Conservation (phyloP, 108 stramenopile species). For the Heterococcus sp. region DNA sequence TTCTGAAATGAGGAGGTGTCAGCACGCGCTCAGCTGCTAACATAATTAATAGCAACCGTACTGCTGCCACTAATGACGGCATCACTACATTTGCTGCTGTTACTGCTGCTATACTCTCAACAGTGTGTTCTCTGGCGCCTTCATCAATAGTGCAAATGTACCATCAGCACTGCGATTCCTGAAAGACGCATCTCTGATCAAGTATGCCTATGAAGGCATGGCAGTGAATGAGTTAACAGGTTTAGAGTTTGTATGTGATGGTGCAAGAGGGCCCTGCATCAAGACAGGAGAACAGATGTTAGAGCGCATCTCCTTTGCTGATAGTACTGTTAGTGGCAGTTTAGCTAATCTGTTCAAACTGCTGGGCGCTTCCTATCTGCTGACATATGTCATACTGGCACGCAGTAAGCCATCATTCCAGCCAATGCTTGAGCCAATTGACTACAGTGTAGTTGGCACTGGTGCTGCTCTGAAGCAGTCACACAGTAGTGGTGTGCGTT, state of each 20-base stretch:
- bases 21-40: too few species aligned
- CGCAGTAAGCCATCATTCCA: background rate
- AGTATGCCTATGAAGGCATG: conserved; percentile 41
- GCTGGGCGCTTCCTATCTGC: background rate
- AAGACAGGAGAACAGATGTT: conserved; percentile 39
- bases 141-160: conserved; percentile 13
- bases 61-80: background rate
- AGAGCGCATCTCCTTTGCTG: conserved; percentile 14
- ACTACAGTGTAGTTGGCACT: too few species aligned
- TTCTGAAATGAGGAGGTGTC: too few species aligned
- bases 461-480: too few species aligned
- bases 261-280: conserved; percentile 30
- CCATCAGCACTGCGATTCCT: conserved; percentile 13
- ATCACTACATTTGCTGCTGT: background rate
- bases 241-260: conserved; percentile 23
- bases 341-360: background rate
- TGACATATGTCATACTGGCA: background rate
- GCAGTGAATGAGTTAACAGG: conserved; percentile 39
- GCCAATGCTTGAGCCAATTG: background rate
- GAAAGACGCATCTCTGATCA: conserved; percentile 43
- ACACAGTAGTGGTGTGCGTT: too few species aligned
- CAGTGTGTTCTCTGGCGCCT: background rate
- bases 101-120: background rate
- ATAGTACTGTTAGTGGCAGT: background rate
- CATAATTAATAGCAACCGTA: background rate